A percentile compares a stretch with the other conserved stretches of the same genome.
These are phyloP conservation scores for Rhododendron henanense DNA, from an alignment of 148 eudicot genomes.

Conservation along the genomic window DNA sequence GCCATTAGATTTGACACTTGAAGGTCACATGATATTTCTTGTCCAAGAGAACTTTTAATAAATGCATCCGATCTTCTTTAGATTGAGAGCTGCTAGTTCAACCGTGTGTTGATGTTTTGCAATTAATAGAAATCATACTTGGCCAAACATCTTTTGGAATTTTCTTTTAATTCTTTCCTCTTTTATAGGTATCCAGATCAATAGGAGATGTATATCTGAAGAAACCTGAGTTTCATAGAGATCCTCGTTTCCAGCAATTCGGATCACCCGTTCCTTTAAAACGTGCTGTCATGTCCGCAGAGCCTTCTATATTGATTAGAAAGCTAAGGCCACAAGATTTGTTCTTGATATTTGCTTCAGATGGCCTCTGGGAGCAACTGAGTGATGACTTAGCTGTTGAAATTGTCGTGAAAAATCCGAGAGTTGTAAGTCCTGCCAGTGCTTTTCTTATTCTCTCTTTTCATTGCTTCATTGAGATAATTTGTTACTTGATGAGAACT, in stretches of 20 bases:
- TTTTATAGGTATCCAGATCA: constrained; percentile 32
- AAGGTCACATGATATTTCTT: constrained; percentile 2
- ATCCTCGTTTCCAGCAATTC: constrained; percentile 25
- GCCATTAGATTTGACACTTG: neutral
- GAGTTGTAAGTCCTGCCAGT: constrained; percentile 19
- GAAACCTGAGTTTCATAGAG: constrained; percentile 30
- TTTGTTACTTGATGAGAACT: neutral
- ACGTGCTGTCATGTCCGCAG: constrained; percentile 35
- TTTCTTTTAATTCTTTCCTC: neutral
- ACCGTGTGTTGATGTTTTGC: neutral
- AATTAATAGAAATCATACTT: neutral
- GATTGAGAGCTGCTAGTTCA: neutral
- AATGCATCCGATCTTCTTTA: neutral
- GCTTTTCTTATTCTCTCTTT: neutral
- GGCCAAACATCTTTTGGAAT: neutral
- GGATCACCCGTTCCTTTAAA: constrained; percentile 21
- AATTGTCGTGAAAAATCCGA: constrained; percentile 24
- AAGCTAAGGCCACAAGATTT: constrained; percentile 26
- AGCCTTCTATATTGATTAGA: constrained; percentile 28
- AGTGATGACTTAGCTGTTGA: constrained; percentile 27
- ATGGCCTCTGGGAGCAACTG: constrained; percentile 42
- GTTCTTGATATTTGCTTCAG: constrained; percentile 41
- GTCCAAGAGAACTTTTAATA: neutral
- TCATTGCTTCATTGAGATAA: neutral
- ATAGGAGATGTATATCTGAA: constrained; percentile 34